These are phyloP conservation scores for Datisca glomerata DNA, from an alignment of 306 rosid species.

Conservation along the genomic window DNA sequence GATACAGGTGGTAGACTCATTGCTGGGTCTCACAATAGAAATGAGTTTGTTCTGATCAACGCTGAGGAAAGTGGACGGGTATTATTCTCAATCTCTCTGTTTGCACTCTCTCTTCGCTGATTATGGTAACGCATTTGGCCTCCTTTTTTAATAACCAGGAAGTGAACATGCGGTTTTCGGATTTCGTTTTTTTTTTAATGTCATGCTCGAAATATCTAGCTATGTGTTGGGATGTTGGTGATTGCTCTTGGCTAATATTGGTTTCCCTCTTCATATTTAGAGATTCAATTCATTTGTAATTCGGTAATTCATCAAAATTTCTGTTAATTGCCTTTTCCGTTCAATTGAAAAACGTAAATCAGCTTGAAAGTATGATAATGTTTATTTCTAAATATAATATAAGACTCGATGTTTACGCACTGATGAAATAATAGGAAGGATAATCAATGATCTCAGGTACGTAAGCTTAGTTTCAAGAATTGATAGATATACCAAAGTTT, in stretches of 20 bases:
- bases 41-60: slow-evolving; percentile 95
- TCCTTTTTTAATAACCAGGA: background rate
- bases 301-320: too few relatives aligned
- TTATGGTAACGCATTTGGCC: too few relatives aligned
- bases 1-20: slow-evolving; percentile 81
- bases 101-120: background rate
- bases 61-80: slow-evolving; percentile 92
- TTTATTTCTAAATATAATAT: too few relatives aligned
- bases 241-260: background rate
- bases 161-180: too few relatives aligned
- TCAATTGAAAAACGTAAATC: too few relatives aligned
- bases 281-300: background rate
- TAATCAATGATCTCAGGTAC: too few relatives aligned
- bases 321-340: too few relatives aligned
- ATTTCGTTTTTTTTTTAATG: background rate
- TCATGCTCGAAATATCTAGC: background rate
- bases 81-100: background rate
- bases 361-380: too few relatives aligned
- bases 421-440: too few relatives aligned
- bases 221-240: background rate
- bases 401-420: too few relatives aligned
- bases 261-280: background rate
- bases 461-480: too few relatives aligned
- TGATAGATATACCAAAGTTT: too few relatives aligned
- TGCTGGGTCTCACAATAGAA: slow-evolving; percentile 97